Evolutionary conservation across 1,284 basidiomycete species (phyloP), one percentile per base, ranked within the genome.

Genomic region (Pholiota adiposa): DNA sequence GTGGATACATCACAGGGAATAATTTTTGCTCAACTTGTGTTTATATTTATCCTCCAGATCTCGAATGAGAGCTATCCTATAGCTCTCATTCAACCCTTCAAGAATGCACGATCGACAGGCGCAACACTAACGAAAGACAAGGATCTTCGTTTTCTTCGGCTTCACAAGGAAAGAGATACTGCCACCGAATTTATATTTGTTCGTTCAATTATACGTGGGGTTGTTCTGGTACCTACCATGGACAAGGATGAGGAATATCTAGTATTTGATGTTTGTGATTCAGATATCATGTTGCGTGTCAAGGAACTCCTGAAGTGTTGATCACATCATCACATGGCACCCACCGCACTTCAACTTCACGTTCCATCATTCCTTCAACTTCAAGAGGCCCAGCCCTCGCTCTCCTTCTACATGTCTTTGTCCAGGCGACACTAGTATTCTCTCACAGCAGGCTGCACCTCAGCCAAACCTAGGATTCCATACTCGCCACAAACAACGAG

Each of bases 41-140:
- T 68, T 31, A 4, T 74, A 0, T 72, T 76, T 54, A 62, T 59
- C 4, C 2, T 51, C 4, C 12, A 51, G 11, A 51, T 51, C 6
- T 31, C 31, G 3, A n/a, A n/a, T 8, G 16, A 21, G 67, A 1
- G 79, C 0, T 74, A 77, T 38, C 73, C 71, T 27, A 36, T 51
- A 5, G 50, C 50, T 2, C 50, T 51, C 4, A 34, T 51, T 29
- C 50, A 51, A 3, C 50, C 50, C 2, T 51, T 51, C 31, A 19
- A 19, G 33, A 14, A 12, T 5, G 14, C 29, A 36, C 31, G 16
- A 34, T n/a, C 11, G 12, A 51, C n/a, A 36, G 29, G 50, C 9
- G 23, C 31, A 4, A 14, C 9, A 4, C 19, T 51, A 12, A 27
- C 31, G 23, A 53, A 53, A 19, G 51, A 53, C 16, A 25, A 53